Evolutionary conservation across 148 eudicot genomes (phyloP).

Genomic region (Cornus kousa): DNA sequence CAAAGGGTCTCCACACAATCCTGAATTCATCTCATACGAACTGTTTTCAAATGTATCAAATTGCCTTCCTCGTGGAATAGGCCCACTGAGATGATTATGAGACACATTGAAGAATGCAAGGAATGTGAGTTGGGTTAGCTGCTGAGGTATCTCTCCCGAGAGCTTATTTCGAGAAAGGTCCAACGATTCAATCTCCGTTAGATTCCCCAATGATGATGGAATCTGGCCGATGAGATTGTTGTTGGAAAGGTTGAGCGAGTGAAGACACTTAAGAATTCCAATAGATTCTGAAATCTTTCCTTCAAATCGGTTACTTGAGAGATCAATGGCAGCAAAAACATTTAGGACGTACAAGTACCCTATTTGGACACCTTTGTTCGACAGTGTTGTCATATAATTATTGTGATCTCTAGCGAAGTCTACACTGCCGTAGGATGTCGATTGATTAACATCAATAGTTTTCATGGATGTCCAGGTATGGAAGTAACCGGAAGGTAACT

Average conservation of each 20-base stretch:
- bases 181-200: conserved; percentile 28
- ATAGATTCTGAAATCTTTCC: conserved; percentile 34
- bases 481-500: conserved; percentile 11
- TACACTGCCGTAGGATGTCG: not conserved
- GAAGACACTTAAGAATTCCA: conserved; percentile 33
- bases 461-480: conserved; percentile 30
- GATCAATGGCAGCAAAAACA: conserved; percentile 28
- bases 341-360: conserved; percentile 3
- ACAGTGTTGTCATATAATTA: conserved; percentile 24
- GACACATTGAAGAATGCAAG: too few species aligned
- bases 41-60: conserved; percentile 17
- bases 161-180: too few species aligned
- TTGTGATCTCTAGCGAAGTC: not conserved
- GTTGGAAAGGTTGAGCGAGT: conserved; percentile 30
- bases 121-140: too few species aligned
- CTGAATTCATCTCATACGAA: conserved; percentile 28
- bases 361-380: conserved; percentile 31
- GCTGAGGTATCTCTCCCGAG: too few species aligned
- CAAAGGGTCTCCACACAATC: conserved; percentile 34
- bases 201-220: conserved; percentile 25
- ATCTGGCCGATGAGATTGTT: conserved; percentile 11
- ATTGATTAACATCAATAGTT: not conserved
- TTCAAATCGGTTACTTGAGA: conserved; percentile 37
- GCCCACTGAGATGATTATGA: too few species aligned
- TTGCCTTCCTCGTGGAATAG: too few species aligned